A percentile compares a stretch with the other conserved stretches of the same genome.
These are phyloP conservation scores for Populus hybrid DNA, from an alignment of 441 rosid genomes.

Conservation along the genomic window DNA sequence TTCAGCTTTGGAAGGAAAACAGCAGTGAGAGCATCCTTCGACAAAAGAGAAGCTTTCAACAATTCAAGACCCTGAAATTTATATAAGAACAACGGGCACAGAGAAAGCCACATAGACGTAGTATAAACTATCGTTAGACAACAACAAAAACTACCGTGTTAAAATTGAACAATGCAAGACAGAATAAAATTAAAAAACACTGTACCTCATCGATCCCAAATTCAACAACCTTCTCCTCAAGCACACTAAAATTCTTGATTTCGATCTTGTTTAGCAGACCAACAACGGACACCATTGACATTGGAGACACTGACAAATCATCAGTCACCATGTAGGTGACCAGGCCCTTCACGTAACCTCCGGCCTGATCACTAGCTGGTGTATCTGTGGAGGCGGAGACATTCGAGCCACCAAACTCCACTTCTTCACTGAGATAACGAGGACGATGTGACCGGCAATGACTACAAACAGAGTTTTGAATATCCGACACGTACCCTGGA, in stretches of 20 bases:
- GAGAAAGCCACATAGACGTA: background rate
- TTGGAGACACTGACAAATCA: conserved; percentile 24
- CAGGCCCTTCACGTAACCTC: conserved; percentile 20
- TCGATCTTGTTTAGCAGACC: conserved; percentile 22
- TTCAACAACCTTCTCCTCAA: conserved; percentile 18
- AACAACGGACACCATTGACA: conserved; percentile 24
- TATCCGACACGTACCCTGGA: background rate
- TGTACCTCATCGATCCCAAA: conserved; percentile 13
- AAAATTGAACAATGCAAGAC: background rate
- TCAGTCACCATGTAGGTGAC: conserved; percentile 25
- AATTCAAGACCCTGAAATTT: conserved; percentile 11
- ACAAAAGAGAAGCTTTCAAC: conserved; percentile 25
- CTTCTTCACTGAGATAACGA: background rate
- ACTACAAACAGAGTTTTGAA: background rate
- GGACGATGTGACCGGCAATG: background rate
- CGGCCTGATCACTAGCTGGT: background rate
- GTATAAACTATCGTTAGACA: no score
- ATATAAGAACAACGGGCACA: no score
- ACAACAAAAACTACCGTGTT: background rate
- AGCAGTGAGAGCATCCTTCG: conserved; percentile 17
- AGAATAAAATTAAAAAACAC: background rate
- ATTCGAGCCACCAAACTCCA: background rate
- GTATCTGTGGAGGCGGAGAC: background rate
- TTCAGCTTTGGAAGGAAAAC: background rate
- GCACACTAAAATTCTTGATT: conserved; percentile 11